Evolutionary conservation across 1,139 yeast genomes (phyloP).

Genomic region (Hemisphaericaspora subhashii): DNA sequence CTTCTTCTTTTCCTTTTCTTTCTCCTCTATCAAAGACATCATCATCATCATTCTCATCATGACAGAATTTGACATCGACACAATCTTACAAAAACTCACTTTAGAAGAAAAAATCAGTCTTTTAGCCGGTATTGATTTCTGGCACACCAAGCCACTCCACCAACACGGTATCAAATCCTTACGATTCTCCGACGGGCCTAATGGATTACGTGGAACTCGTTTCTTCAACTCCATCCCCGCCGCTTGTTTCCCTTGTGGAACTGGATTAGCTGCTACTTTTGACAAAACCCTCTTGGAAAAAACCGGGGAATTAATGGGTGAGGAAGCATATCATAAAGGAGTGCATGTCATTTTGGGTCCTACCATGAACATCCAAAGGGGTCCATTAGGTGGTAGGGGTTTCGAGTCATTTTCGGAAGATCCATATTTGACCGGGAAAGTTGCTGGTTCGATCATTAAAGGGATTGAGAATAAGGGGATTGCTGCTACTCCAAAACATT

Average conservation of each 20-base stretch:
- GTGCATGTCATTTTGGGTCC: constrained; percentile 37
- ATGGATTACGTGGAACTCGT: constrained; percentile 36
- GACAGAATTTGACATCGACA: constrained; percentile 41
- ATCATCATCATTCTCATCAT: not conserved
- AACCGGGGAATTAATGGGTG: constrained; percentile 35
- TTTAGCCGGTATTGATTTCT: constrained; percentile 49
- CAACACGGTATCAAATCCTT: constrained; percentile 38
- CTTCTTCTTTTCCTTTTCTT: not conserved
- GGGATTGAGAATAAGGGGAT: constrained; percentile 37
- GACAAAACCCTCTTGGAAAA: constrained; percentile 25
- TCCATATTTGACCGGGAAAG: constrained; percentile 33
- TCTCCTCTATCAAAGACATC: not conserved
- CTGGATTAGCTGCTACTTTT: constrained; percentile 47
- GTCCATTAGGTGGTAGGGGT: constrained; percentile 39
- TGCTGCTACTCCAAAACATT: constrained; percentile 61
- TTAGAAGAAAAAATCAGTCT: constrained; percentile 48
- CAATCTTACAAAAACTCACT: constrained; percentile 40
- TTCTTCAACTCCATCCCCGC: constrained; percentile 32
- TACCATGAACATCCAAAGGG: constrained; percentile 33
- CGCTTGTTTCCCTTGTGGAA: constrained; percentile 39
- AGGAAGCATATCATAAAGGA: constrained; percentile 32
- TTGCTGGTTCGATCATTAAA: constrained; percentile 27
- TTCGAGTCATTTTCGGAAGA: constrained; percentile 37
- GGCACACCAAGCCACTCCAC: constrained; percentile 54
- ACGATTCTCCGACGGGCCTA: constrained; percentile 36